phyloP scores from a whole-genome alignment of 2,329 filamentous ascomycete genomes.

The Fusarium sp. region DNA sequence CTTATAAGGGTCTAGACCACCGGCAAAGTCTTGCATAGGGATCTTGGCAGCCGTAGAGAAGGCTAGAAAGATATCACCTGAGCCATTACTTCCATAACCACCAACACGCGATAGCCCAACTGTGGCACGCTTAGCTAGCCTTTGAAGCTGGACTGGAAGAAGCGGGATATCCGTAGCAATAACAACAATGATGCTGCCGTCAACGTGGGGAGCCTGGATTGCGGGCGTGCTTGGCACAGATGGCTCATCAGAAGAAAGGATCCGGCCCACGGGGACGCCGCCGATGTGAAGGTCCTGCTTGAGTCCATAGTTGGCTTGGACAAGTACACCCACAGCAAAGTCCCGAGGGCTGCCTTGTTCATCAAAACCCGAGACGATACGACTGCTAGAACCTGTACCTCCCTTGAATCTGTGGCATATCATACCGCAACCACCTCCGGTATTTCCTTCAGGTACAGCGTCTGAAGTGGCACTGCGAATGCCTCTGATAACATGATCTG shows the following conservation, averaged over 20 bases:
- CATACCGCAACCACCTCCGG: slow-evolving; percentile 75
- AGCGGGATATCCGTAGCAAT: slow-evolving; percentile 48
- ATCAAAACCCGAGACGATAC: slow-evolving; percentile 60
- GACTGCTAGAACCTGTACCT: slow-evolving; percentile 69
- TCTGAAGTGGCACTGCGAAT: slow-evolving; percentile 61
- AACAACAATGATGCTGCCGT: slow-evolving; percentile 50
- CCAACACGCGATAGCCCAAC: slow-evolving; percentile 69
- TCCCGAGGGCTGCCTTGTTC: slow-evolving; percentile 46
- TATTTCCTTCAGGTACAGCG: slow-evolving; percentile 67
- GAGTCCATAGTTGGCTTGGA: slow-evolving; percentile 72
- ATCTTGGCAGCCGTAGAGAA: slow-evolving; percentile 69
- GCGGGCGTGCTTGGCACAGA: slow-evolving; percentile 44
- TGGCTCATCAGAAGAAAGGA: slow-evolving; percentile 50
- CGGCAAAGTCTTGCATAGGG: slow-evolving; percentile 46
- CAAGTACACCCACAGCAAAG: slow-evolving; percentile 69
- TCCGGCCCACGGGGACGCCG: slow-evolving; percentile 68
- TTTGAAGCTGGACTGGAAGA: slow-evolving; percentile 47
- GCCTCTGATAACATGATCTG: slow-evolving; percentile 62
- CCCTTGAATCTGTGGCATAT: slow-evolving; percentile 72
- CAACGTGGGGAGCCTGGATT: slow-evolving; percentile 44
- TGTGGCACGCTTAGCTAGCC: slow-evolving; percentile 68
- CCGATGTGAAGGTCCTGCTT: slow-evolving; percentile 65
- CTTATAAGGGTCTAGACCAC: slow-evolving; percentile 52
- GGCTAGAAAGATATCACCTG: slow-evolving; percentile 73
- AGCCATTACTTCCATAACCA: slow-evolving; percentile 68